Evolutionary conservation across 1,284 basidiomycete genomes (phyloP).

Genomic region (Ustilago hordei): DNA sequence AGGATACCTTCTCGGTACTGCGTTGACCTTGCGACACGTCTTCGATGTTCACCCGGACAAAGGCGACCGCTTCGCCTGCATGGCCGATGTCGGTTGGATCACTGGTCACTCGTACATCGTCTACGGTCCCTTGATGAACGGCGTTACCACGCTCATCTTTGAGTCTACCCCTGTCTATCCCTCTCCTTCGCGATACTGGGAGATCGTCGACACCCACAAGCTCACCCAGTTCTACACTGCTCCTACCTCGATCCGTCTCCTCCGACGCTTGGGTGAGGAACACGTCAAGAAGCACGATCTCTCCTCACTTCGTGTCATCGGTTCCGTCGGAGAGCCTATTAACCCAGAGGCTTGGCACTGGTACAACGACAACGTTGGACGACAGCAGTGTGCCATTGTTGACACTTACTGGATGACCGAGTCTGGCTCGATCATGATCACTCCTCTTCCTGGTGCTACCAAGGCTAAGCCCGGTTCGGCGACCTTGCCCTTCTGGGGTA

Average conservation of each 20-base stretch:
- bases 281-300: constrained; percentile 89
- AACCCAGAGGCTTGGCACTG: constrained; percentile 99
- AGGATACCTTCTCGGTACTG: constrained; percentile 91
- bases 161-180: constrained; percentile 98
- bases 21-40: constrained; percentile 92
- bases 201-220: constrained; percentile 91
- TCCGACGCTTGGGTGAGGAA: constrained; percentile 87
- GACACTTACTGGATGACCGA: constrained; percentile 87
- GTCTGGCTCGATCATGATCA: constrained; percentile 93
- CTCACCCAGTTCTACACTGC: constrained; percentile 76
- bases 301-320: constrained; percentile 84
- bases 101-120: constrained; percentile 98
- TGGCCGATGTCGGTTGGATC: constrained; percentile 99
- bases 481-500: constrained; percentile 97
- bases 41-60: constrained; percentile 88
- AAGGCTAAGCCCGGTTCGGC: constrained; percentile 96
- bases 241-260: constrained; percentile 79
- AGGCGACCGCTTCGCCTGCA: constrained; percentile 83
- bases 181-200: constrained; percentile 95
- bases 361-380: constrained; percentile 95
- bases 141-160: constrained; percentile 91
- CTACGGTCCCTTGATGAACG: constrained; percentile 92
- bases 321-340: constrained; percentile 96
- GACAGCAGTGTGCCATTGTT: constrained; percentile 89
- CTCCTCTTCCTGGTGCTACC: constrained; percentile 94